These are phyloP conservation scores for Herpetomonas tarakana DNA, from an alignment of 208 protist genomes.

Conservation along the genomic window DNA sequence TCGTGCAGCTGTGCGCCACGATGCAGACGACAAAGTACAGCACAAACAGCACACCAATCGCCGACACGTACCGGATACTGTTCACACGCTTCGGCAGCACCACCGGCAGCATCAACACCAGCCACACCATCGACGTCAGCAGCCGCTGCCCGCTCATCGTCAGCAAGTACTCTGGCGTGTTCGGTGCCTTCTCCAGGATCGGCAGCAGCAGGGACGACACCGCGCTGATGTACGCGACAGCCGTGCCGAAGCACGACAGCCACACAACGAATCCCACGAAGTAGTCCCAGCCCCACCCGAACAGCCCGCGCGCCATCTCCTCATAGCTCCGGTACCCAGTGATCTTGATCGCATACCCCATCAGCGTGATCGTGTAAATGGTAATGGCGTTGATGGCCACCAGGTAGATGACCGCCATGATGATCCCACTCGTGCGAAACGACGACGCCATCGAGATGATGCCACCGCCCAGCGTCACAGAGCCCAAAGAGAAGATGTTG, in stretches of 20 bases:
- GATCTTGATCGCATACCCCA: conserved; percentile 45
- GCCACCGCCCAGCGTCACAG: conserved; percentile 58
- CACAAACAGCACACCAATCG: conserved; percentile 62
- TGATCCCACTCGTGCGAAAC: conserved; percentile 46
- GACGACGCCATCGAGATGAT: conserved; percentile 57
- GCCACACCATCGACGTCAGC: conserved; percentile 43
- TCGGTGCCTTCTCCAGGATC: conserved; percentile 28
- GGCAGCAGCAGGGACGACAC: conserved; percentile 49
- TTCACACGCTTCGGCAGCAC: conserved; percentile 73
- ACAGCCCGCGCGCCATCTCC: conserved; percentile 31
- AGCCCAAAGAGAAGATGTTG: conserved; percentile 54
- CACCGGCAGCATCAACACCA: conserved; percentile 60
- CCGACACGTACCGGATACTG: conserved; percentile 73
- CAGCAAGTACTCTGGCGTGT: conserved; percentile 40
- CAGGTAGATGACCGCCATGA: conserved; percentile 65
- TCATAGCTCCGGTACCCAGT: conserved; percentile 59
- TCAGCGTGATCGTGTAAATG: conserved; percentile 57
- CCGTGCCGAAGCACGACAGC: conserved; percentile 64
- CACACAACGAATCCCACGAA: conserved; percentile 66
- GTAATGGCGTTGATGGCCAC: conserved; percentile 43
- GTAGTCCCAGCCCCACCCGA: conserved; percentile 51
- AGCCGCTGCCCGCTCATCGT: conserved; percentile 30
- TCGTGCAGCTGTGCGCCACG: conserved; percentile 43
- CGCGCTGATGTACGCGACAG: conserved; percentile 75
- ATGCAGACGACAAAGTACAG: conserved; percentile 64